These are phyloP conservation scores for Salix udensis DNA, from an alignment of 345 rosid genomes.

Conservation along the genomic window DNA sequence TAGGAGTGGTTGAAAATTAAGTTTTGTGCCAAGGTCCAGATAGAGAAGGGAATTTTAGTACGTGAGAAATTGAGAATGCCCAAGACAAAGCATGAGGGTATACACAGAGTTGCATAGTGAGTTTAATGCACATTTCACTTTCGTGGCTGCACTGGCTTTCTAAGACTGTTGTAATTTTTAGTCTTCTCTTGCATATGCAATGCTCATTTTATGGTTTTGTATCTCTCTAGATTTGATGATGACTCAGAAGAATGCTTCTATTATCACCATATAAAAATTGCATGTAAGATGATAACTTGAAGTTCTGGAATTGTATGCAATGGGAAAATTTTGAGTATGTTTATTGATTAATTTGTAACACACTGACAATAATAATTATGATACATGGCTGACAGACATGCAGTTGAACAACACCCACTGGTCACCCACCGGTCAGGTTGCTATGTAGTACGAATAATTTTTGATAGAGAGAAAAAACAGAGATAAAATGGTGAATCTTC, in stretches of 20 bases:
- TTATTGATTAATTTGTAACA: background rate
- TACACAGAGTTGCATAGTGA: slow-evolving; percentile 61
- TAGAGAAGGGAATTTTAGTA: slow-evolving; percentile 90
- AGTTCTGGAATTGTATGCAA: no score
- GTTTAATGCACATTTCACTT: slow-evolving; percentile 1
- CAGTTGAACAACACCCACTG: background rate
- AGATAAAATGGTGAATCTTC: background rate
- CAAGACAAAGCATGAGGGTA: slow-evolving; percentile 78
- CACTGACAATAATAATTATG: background rate
- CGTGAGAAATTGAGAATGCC: slow-evolving; percentile 80
- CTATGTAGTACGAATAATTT: background rate
- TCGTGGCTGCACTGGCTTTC: background rate
- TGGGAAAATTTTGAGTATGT: background rate
- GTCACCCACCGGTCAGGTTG: background rate
- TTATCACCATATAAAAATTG: no score
- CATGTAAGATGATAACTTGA: no score
- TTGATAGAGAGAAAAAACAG: background rate
- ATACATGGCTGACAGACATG: background rate
- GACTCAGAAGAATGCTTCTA: no score
- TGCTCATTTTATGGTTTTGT: no score
- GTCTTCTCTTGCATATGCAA: no score
- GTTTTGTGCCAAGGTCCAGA: slow-evolving; percentile 76
- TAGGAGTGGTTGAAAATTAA: slow-evolving; percentile 70
- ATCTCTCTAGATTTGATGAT: no score
- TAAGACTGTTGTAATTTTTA: no score